phyloP scores from a whole-genome alignment of 768 basidiomycete genomes.

The Leccinum incarnatum region DNA sequence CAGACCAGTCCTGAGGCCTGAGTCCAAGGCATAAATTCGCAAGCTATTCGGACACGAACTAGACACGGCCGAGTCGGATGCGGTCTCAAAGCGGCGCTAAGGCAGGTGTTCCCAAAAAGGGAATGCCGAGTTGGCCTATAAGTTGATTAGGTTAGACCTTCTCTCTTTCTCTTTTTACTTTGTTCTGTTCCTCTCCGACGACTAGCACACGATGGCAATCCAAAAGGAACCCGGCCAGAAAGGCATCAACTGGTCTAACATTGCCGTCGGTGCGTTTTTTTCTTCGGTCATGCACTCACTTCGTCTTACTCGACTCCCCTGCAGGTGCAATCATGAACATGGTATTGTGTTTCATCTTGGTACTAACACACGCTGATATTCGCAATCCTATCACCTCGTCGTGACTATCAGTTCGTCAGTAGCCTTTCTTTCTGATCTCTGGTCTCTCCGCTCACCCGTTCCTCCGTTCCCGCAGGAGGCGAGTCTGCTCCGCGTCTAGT shows the following conservation, averaged over 20 bases:
- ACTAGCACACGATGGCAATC: conserved; percentile 61
- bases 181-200: conserved; percentile 14
- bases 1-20: not conserved
- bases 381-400: not conserved
- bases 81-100: not conserved
- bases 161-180: conserved; percentile 8
- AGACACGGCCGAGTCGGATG: not conserved
- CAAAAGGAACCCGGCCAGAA: conserved; percentile 87
- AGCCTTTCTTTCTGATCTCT: conserved; percentile 1
- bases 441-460: conserved; percentile 13
- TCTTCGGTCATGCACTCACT: conserved; percentile 23
- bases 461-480: conserved; percentile 56
- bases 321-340: conserved; percentile 98
- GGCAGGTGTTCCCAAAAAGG: conserved; percentile 3
- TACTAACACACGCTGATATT: conserved; percentile 8
- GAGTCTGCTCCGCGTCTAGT: conserved; percentile 34
- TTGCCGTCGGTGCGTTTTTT: conserved; percentile 75
- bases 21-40: not conserved
- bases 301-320: conserved; percentile 7
- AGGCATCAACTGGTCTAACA: conserved; percentile 91
- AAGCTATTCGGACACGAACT: not conserved
- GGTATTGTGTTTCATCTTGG: conserved; percentile 52
- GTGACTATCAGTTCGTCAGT: conserved; percentile 44
- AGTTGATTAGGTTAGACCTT: not conserved
- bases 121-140: conserved; percentile 1